phyloP scores from a whole-genome alignment of 2,329 filamentous ascomycete species.

The Fusarium fujikuroi region DNA sequence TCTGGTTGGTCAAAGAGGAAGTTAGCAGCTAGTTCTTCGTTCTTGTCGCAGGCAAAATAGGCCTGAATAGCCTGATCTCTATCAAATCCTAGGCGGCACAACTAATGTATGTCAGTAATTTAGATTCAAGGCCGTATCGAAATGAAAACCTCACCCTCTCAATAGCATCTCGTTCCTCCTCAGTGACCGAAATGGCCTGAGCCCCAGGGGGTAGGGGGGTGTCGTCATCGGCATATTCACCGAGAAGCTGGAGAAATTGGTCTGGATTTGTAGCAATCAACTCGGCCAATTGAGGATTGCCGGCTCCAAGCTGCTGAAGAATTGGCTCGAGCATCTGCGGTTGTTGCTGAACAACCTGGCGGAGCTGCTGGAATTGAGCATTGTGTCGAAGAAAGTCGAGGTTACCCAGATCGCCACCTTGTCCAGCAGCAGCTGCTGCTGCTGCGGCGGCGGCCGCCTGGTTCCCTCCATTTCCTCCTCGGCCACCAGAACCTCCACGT shows the following conservation, averaged over 20 bases:
- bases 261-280: slow-evolving; percentile 93
- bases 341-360: slow-evolving; percentile 96
- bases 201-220: slow-evolving; percentile 87
- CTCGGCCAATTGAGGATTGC: slow-evolving; percentile 93
- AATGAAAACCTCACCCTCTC: slow-evolving; percentile 76
- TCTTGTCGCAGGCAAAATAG: slow-evolving; percentile 99
- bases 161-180: slow-evolving; percentile 96
- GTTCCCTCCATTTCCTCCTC: slow-evolving; percentile 56
- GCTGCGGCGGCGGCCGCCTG: slow-evolving; percentile 55
- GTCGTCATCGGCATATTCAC: slow-evolving; percentile 88
- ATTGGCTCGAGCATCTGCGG: slow-evolving; percentile 99
- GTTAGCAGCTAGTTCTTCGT: slow-evolving; percentile 97
- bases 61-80: slow-evolving; percentile 95
- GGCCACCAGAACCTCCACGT: slow-evolving; percentile 63
- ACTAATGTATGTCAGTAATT: slow-evolving; percentile 58
- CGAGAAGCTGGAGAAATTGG: slow-evolving; percentile 89
- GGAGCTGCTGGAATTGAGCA: slow-evolving; percentile 96
- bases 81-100: slow-evolving; percentile 93
- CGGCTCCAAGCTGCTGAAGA: slow-evolving; percentile 91
- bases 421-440: slow-evolving; percentile 59
- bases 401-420: slow-evolving; percentile 73
- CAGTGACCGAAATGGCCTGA: slow-evolving; percentile 89
- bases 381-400: slow-evolving; percentile 96
- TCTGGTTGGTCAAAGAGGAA: slow-evolving; percentile 98
- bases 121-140: slow-evolving; percentile 45